Evolutionary conservation across 805 yeast genomes (phyloP), one percentile per base, ranked within the genome.

Genomic region (Danielozyma ontarioensis): DNA sequence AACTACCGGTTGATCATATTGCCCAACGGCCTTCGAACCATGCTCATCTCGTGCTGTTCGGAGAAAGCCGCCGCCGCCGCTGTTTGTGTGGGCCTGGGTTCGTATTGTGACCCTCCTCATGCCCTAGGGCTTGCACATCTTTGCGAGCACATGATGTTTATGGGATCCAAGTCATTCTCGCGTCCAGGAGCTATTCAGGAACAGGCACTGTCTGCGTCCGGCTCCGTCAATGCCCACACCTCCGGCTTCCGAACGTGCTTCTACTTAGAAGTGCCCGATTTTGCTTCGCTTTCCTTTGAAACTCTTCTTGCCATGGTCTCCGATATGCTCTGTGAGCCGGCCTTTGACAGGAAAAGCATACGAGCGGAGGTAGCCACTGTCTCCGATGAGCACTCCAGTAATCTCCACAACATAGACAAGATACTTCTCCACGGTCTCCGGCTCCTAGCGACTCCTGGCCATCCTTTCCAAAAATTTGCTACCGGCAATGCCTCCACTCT

Each of bases 51-150:
- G 5, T 10, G 5, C 16, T 17, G 17, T 7, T 5, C 4, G 14
- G 15, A n/a, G 5, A 13, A n/a, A 7, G 17, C 7, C 11, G 14
- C 21, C 4, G 4, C 14, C 0, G 80, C 84, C 13, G 78, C 95
- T 1, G 47, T 90, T 5, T 74, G 85, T 25, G 86, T 88, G 2
- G 80, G 80, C 3, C 66, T 85, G 0, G 98, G 98, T 6, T 79
- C 95, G 2, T 80, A 78, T 48, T 68, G 78, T 29, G 97, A 90
- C 44, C 90, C 95, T 1, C 64, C 60, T 4, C 70, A 68, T 4
- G 45, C 82, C 1, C 78, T 78, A 0, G 98, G 98, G 0, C 51
- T 90, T 24, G 97, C 97, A 0, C 98, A 90, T 61, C 71, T 52
- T 35, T 38, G 54, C 39, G 54, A 56, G 37, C 54, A 50, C 36